These are phyloP conservation scores for Kernera saxatilis DNA, from an alignment of 345 rosid species.

Conservation along the genomic window DNA sequence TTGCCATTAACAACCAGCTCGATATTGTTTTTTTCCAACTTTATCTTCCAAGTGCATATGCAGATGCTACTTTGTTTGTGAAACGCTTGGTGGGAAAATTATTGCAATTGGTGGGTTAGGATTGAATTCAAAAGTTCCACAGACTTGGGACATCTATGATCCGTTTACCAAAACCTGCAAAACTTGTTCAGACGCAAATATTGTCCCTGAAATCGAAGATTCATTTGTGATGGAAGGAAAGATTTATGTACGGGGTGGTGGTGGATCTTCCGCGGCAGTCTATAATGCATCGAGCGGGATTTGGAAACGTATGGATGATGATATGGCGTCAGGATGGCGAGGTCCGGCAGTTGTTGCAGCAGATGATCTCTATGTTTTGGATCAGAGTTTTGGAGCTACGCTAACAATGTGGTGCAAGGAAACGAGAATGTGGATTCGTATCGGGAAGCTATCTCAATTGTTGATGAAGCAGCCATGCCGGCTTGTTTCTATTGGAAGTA, in stretches of 20 bases:
- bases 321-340: constrained; percentile 65
- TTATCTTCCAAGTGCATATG: constrained; percentile 18
- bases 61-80: constrained; percentile 78
- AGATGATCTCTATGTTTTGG: constrained; percentile 63
- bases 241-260: constrained; percentile 46
- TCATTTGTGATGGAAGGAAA: constrained; percentile 64
- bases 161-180: constrained; percentile 42
- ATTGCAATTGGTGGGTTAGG: constrained; percentile 72
- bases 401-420: constrained; percentile 64
- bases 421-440: constrained; percentile 50
- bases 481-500: constrained; percentile 60
- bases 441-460: constrained; percentile 59
- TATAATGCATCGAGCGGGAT: constrained; percentile 45
- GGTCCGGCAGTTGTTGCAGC: constrained; percentile 75
- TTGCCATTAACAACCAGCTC: background rate
- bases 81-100: constrained; percentile 53
- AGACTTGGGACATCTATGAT: constrained; percentile 68
- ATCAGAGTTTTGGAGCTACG: constrained; percentile 67
- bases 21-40: background rate
- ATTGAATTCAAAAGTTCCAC: constrained; percentile 36
- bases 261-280: constrained; percentile 34
- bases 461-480: constrained; percentile 64
- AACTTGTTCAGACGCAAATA: constrained; percentile 33
- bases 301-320: constrained; percentile 63
- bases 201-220: constrained; percentile 54